Evolutionary conservation across 108 stramenopile species (phyloP).

Genomic region (Nitzschia sp.): DNA sequence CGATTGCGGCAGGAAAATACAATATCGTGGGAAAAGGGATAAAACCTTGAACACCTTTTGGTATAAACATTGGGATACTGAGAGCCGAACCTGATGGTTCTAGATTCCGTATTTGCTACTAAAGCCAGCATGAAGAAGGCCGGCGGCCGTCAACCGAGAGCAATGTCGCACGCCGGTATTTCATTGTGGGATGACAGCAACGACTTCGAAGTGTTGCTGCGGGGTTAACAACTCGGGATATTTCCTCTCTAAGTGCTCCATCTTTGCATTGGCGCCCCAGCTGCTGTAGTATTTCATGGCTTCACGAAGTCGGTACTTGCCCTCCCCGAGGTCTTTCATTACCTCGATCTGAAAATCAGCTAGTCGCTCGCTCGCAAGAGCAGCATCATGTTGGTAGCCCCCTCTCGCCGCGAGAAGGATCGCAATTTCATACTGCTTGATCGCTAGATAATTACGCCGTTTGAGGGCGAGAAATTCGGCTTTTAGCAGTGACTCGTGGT

Average conservation of each 20-base stretch:
- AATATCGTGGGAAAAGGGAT: too few relatives aligned
- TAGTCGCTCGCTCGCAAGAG: constrained; percentile 1
- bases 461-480: constrained; percentile 4
- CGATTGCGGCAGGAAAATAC: too few relatives aligned
- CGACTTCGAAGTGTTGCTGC: not conserved
- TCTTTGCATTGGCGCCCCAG: constrained; percentile 26
- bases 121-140: too few relatives aligned
- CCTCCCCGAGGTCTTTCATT: constrained; percentile 11
- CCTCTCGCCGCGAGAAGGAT: not conserved
- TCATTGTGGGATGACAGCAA: not conserved
- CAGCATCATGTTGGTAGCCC: constrained; percentile 5
- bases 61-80: too few relatives aligned
- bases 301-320: constrained; percentile 2
- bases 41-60: too few relatives aligned
- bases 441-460: not conserved
- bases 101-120: too few relatives aligned
- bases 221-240: too few relatives aligned
- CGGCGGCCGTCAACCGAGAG: too few relatives aligned
- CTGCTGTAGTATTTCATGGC: not conserved
- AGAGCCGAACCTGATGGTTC: too few relatives aligned
- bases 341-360: not conserved
- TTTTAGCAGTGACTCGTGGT: not conserved
- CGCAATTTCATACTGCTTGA: not conserved
- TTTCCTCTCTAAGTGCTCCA: not conserved
- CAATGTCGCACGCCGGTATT: too few relatives aligned